phyloP scores from a whole-genome alignment of 306 rosid species.

The Cicer yamashitae region DNA sequence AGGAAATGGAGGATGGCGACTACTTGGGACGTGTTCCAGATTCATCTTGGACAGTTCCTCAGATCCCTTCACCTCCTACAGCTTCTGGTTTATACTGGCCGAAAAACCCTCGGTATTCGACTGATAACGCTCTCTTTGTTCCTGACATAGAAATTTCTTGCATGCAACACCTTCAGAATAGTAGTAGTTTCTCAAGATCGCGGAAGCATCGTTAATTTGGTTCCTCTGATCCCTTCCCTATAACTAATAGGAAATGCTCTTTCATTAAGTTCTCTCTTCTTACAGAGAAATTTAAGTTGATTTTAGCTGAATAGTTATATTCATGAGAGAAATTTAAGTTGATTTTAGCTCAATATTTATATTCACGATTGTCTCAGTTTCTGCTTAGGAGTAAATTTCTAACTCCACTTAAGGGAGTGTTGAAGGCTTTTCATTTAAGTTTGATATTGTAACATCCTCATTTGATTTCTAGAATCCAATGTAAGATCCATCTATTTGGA shows the following conservation, averaged over 20 bases:
- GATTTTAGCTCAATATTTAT: conserved; percentile 27
- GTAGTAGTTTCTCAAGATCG: conserved; percentile 46
- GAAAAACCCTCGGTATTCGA: conserved; percentile 52
- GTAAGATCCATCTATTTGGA: conserved; percentile 40
- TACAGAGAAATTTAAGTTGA: conserved; percentile 36
- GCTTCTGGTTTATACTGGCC: conserved; percentile 90
- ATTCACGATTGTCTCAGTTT: conserved; percentile 38
- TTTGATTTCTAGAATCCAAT: conserved; percentile 24
- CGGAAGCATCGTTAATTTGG: conserved; percentile 53
- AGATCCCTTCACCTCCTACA: conserved; percentile 88
- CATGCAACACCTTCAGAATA: conserved; percentile 49
- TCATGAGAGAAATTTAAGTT: conserved; percentile 38
- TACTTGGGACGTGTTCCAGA: conserved; percentile 68
- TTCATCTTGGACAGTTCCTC: conserved; percentile 81
- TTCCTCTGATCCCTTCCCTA: conserved; percentile 23
- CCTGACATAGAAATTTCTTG: conserved; percentile 63
- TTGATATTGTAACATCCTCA: conserved; percentile 29
- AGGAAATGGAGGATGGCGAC: conserved; percentile 62
- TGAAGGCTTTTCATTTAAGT: conserved; percentile 15
- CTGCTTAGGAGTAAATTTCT: conserved; percentile 38
- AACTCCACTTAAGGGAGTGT: conserved; percentile 33
- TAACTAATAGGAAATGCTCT: conserved; percentile 34
- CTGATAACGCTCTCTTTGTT: conserved; percentile 59
- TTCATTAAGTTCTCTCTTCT: conserved; percentile 36
- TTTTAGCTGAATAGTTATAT: conserved; percentile 27